Evolutionary conservation across 2,329 filamentous ascomycete genomes (phyloP), one percentile per base, ranked within the genome.

Genomic region (Nannizziopsis barbatae): DNA sequence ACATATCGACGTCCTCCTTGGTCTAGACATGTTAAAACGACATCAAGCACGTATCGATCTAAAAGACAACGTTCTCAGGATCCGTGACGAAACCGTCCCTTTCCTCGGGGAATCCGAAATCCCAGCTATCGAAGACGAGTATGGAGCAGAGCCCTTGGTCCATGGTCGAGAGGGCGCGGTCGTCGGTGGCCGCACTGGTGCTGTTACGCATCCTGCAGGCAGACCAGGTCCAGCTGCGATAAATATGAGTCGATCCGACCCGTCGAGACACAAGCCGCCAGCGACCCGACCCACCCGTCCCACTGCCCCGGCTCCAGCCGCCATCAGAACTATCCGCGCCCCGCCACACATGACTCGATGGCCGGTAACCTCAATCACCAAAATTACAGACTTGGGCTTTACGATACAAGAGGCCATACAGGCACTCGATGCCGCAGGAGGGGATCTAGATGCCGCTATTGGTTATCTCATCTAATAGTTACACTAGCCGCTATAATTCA

Each of bases 81-180:
- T 98, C 57, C 85, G 92, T 59, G 86, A 83, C 49, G 81, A 88
- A 56, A 85, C 92, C 56, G 85, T 98, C 5, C 79, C 84, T 0
- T 98, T 98, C 66, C 72, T 98, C 10, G 84, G 86, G 41, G 92
- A 96, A 67, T 84, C 84, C 2, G 90, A 98, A 55, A 94, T 96
- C 45, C 92, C 92, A n/a, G 78, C 83, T 41, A 74, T 80, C 38
- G 67, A 75, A 32, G 84, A 89, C 56, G 82, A 85, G 52, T 74
- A 82, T 51, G 76, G 82, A 45, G 76, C 85, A 49, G 90, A 96
- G 67, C 88, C 89, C 3, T 87, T 83, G 11, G 78, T 96, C 42
- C 76, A 81, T 39, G 92, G 92, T 0, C 86, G 89, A 0, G 85
- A 84, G 35, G 90, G 89, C n/a, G 93, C 86, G 9, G 81, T 86